Evolutionary conservation across 2,329 filamentous ascomycete species (phyloP), one percentile per base, ranked within the genome.

Genomic region (Esteya vermicola): DNA sequence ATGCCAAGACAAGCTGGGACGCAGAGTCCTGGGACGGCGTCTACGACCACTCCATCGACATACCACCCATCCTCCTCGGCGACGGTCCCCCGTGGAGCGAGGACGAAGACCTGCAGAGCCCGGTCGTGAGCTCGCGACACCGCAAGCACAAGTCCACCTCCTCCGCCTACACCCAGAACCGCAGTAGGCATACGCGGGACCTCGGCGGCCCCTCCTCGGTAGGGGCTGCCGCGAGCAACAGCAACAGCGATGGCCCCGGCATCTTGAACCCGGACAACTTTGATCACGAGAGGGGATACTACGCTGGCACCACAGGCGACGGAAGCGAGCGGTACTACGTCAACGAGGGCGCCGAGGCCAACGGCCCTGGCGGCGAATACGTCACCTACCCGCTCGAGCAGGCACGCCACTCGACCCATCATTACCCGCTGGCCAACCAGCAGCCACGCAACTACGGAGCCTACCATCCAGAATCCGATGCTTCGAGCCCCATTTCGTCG

Each of bases 11-110:
- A 52, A 64, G 63, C 26, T 78, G 73, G 72, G 70, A 74, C 33
- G 46, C 43, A 13, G 52, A 51, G 6, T 62, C 62, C 21, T 75
- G 72, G 68, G 54, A 68, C 52, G 60, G 71, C 49, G 58, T 68
- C 26, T 69, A 73, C 46, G 70, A 67, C 48, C 78, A 71, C 40
- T 75, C 70, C 20, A 72, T 83, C 49, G 81, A 88, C 52, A 67
- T 93, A 14, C 80, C 85, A 9, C 81, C 83, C 18, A 86, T 91
- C 54, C 75, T 85, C 36, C 89, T 91, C 51, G 83, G 76, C 4
- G 85, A 91, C 54, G 88, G 88, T 0, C 88, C 88, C 19, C 89
- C 88, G 3, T 96, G 86, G 64, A 93, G 85, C 58, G 88, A 95
- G 61, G 88, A 96, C 53, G 86, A 96, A 51, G 91, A 96, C 58